Conservation (phyloP, 1,284 basidiomycete species). For the Xerocomus tenax region DNA sequence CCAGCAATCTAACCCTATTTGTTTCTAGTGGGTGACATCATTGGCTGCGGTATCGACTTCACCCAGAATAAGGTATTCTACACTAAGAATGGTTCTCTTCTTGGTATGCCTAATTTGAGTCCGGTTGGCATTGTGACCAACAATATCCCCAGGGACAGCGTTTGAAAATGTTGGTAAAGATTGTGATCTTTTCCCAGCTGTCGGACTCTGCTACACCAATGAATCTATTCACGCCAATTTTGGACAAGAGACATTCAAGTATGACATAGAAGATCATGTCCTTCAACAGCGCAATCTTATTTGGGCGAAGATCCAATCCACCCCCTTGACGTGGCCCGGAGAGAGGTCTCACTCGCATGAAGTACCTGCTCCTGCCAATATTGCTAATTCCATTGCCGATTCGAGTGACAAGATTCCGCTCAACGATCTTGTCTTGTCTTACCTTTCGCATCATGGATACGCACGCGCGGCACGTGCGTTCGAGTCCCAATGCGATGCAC, state of each 20-base stretch:
- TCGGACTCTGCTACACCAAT: slow-evolving; percentile 71
- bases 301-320: slow-evolving; percentile 57
- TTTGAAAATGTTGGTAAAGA: slow-evolving; percentile 67
- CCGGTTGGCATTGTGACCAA: slow-evolving; percentile 9
- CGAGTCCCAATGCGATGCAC: slow-evolving; percentile 38
- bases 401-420: slow-evolving; percentile 36
- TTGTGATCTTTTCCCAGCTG: slow-evolving; percentile 67
- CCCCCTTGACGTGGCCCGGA: slow-evolving; percentile 35
- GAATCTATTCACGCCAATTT: slow-evolving; percentile 80
- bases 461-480: slow-evolving; percentile 60
- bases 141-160: slow-evolving; percentile 44
- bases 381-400: slow-evolving; percentile 9
- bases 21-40: slow-evolving; percentile 63
- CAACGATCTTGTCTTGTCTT: slow-evolving; percentile 67
- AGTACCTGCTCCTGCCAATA: slow-evolving; percentile 1
- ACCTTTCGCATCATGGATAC: slow-evolving; percentile 75
- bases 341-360: slow-evolving; percentile 14
- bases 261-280: slow-evolving; percentile 79
- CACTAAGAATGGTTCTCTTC: slow-evolving; percentile 76
- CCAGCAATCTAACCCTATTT: slow-evolving; percentile 1
- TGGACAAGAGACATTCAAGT: slow-evolving; percentile 75
- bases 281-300: slow-evolving; percentile 53
- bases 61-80: slow-evolving; percentile 73
- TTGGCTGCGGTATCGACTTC: slow-evolving; percentile 89
- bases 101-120: slow-evolving; percentile 45